Base-by-base conservation (phyloP, 805 yeast genomes). In the Spencermartinsiella europaea region DNA sequence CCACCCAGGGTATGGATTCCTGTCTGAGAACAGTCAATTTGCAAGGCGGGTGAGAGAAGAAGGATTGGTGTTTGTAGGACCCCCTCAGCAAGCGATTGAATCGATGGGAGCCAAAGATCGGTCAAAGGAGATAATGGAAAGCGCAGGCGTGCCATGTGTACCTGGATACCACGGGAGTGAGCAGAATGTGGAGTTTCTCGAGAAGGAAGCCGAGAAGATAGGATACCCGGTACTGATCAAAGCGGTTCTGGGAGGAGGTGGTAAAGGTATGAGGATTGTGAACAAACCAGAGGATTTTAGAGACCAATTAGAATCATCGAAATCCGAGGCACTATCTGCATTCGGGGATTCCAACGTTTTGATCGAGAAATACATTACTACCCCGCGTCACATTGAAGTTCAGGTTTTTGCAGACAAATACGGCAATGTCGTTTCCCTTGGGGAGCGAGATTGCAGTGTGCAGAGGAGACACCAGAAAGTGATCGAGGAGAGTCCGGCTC, bases 161-260 rank as follows among this genome's bases (percentile, higher is more conserved):
- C 67, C 67, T 20, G 67, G 66, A 25, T 60, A 60, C 47, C 64
- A 62, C 44, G 65, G 65, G 2, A 42, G 52, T 19, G 61, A 62
- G 42, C 64, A 61, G 49, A 63, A 60, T 34, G 50, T 53, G 5
- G 47, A 44, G 5, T 61, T 56, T 42, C 49, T 61, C 16, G 56
- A 53, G 15, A 41, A 46, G 25, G 46, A 57, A 46, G 65, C 66
- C 10, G 51, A 52, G n/a, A 50, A 58, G 39, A 62, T 62, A 38
- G 54, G 53, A n/a, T 76, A 76, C 53, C 80, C 81, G 8, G 74
- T 76, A 14, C 73, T 76, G 69, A 78, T 76, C 41, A 76, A 76
- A 57, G 75, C 79, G 3, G 77, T 79, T 36, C 75, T 79, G 15
- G 81, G 81, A 48, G 81, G 81, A 39, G 81, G 81, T 49, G 81